Base-by-base conservation (phyloP, 768 basidiomycete genomes). In the Leccinum broughii region DNA sequence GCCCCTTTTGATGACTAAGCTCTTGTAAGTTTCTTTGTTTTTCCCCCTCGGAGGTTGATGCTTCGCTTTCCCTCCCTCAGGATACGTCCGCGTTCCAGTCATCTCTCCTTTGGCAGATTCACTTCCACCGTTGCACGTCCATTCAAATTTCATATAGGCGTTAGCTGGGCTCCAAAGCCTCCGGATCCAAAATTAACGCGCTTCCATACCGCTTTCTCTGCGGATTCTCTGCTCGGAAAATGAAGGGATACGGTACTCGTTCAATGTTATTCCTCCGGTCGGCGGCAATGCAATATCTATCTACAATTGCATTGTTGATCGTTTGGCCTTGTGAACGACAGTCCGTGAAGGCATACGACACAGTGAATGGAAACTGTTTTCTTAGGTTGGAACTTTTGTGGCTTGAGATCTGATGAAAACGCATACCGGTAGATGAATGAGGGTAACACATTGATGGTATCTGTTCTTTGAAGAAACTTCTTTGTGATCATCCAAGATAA, bases 81-180 rank as follows among this genome's bases (percentile, higher is more conserved):
- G 11, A 34, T 34, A 11, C 32, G 32, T 34, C 11, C 32, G 32
- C 11, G 11, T 34, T 34, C 32, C 32, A 11, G 10, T 11, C 32
- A 4, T 34, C 32, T 34, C 11, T 34, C 32, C 32, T 11, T 30
- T 30, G 8, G 28, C 28, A 69, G 69, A 48, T 59, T 58, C 39
- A 60, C 15, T n/a, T 72, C 72, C 4, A 66, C 68, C 6, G 51
- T 71, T 24, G 72, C 78, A 15, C 77, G 78, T 20, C 81, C 89
- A 6, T 93, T 87, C 69, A 84, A 76, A 35, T 92, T 94, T 71
- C 85, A 92, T 67, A 78, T 92, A 39, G 91, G 88, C 55, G 82
- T 83, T 15, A 88, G 89, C 72, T 94, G 90, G 87, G 85, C 85
- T 30, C 86, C 85, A 46, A 93, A 93, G 70, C 85, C 89, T 17